phyloP scores from a whole-genome alignment of 2,329 filamentous ascomycete genomes.

The Amesomyces nigricolor region DNA sequence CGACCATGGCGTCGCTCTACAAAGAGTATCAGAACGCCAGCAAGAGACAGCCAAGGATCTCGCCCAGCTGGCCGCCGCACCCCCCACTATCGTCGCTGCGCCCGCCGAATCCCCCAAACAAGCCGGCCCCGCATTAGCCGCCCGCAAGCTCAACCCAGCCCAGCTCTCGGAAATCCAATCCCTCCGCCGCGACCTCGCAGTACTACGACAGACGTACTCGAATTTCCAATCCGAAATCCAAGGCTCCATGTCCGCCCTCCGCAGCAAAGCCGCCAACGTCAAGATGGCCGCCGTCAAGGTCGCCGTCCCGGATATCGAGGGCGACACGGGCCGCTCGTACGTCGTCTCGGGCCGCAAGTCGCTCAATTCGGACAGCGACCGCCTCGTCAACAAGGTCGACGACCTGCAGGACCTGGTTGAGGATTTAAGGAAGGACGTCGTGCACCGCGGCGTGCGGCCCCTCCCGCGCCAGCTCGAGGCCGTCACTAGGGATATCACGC shows the following conservation, averaged over 20 bases:
- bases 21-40: slow-evolving; percentile 84
- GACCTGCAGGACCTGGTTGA: slow-evolving; percentile 97
- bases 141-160: slow-evolving; percentile 45
- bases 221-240: slow-evolving; percentile 85
- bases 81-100: slow-evolving; percentile 35
- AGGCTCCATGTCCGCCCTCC: slow-evolving; percentile 77
- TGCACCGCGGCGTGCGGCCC: slow-evolving; percentile 84
- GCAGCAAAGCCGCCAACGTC: slow-evolving; percentile 73
- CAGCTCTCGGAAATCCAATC: slow-evolving; percentile 75
- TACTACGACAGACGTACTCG: slow-evolving; percentile 88
- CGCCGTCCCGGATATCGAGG: slow-evolving; percentile 63
- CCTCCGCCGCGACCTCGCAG: slow-evolving; percentile 80
- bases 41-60: slow-evolving; percentile 86
- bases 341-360: slow-evolving; percentile 83
- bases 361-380: slow-evolving; percentile 81
- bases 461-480: slow-evolving; percentile 82
- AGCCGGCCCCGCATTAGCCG: slow-evolving; percentile 13
- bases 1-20: slow-evolving; percentile 74
- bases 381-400: slow-evolving; percentile 85
- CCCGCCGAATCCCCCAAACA: slow-evolving; percentile 45
- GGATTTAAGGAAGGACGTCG: slow-evolving; percentile 94
- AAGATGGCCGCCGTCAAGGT: slow-evolving; percentile 70
- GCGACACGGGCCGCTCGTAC: slow-evolving; percentile 76
- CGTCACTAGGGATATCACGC: slow-evolving; percentile 81
- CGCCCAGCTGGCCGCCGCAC: slow-evolving; percentile 50